Evolutionary conservation across 768 basidiomycete genomes (phyloP).

Genomic region (Ramaria rubella): DNA sequence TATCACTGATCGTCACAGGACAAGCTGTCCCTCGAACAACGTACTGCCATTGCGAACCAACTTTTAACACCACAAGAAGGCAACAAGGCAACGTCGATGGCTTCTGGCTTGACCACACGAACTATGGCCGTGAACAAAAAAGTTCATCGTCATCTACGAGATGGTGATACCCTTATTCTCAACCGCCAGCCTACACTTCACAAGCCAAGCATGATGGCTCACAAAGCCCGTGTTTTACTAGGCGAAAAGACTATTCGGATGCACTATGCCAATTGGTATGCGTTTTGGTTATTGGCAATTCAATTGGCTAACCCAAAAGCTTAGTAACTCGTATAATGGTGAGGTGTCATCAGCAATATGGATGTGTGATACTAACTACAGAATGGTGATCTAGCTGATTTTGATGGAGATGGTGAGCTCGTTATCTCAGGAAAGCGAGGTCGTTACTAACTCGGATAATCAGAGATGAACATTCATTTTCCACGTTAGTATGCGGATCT

Average conservation of each 20-base stretch:
- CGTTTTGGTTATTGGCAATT: background rate
- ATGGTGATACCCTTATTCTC: constrained; percentile 92
- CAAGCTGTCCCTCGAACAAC: constrained; percentile 77
- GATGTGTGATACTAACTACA: background rate
- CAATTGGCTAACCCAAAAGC: constrained; percentile 15
- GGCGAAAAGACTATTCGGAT: constrained; percentile 99
- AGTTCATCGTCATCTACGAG: constrained; percentile 88
- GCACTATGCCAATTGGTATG: constrained; percentile 98
- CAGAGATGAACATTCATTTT: constrained; percentile 99
- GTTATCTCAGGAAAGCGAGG: background rate
- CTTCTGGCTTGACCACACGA: constrained; percentile 62
- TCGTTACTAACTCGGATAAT: constrained; percentile 15
- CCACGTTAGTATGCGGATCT: constrained; percentile 59
- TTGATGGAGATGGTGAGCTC: constrained; percentile 81
- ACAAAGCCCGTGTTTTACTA: constrained; percentile 82
- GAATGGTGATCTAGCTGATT: constrained; percentile 59
- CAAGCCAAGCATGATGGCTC: constrained; percentile 99
- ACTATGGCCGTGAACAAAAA: constrained; percentile 89
- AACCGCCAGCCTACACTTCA: constrained; percentile 98
- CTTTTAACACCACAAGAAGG: constrained; percentile 85
- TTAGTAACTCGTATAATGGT: constrained; percentile 96
- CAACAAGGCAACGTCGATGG: constrained; percentile 32
- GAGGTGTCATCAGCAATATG: constrained; percentile 23
- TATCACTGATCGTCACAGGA: constrained; percentile 45
- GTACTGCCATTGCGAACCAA: constrained; percentile 93